Base-by-base conservation (phyloP, 352 stramenopile species). In the Pythium myriotylum region DNA sequence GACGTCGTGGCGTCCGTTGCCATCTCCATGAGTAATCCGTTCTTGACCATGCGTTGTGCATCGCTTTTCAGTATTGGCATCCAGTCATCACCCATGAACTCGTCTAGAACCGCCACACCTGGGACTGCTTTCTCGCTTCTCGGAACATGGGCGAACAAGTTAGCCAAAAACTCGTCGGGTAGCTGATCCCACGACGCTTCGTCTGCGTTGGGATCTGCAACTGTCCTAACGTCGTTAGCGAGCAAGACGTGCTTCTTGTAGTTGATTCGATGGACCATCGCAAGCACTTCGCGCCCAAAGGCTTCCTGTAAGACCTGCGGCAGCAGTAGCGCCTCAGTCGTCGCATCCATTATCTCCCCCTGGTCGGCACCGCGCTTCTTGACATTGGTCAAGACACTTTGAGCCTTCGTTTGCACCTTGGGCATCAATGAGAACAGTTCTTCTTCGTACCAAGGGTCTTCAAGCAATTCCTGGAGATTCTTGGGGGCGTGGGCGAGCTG, bases 261-360 rank as follows among this genome's bases (percentile, higher is more conserved):
- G 62, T 94, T 94, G 14, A 95, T 76, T 6, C 84, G 84, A 46
- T 90, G 86, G 19, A 96, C 78, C 83, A 96, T 93, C 12, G 76
- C 73, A 32, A 95, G 51, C 20, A 95, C 71, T 55, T 96, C 84
- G 40, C 88, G 72, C 0, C 75, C 85, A 71, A 96, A 95, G 0
- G 86, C 86, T 58, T 96, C 86, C 46, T 94, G 87, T 37, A 94
- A 63, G 8, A 95, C 77, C 51, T 95, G 86, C 1, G 86, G 86
- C 32, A 83, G 33, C 33, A 95, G 75, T 55, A 80, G 64, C 2
- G 58, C 54, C 63, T 96, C 86, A 0, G 86, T 96, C 0, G 68
- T 67, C 0, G 62, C 22, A 49, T 95, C 86, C 86, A 96, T 95
- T 42, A 86, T 46, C 17, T 96, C 86, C 19, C 86, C 86, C 35